Evolutionary conservation across 1,284 basidiomycete genomes (phyloP).

Genomic region (Papiliotrema laurentii): DNA sequence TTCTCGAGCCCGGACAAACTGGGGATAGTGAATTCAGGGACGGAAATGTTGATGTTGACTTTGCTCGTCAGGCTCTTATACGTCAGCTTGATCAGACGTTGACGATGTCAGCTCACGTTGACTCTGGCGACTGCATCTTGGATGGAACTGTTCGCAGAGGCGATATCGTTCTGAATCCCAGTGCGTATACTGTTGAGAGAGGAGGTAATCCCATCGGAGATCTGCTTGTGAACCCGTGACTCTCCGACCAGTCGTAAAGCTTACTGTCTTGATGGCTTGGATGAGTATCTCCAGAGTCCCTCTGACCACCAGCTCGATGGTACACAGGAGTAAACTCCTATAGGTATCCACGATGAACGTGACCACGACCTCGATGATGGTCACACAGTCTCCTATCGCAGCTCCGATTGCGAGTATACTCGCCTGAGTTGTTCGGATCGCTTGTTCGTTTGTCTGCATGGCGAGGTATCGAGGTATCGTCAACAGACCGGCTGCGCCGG

Average conservation of each 20-base stretch:
- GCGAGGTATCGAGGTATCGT: constrained; percentile 85
- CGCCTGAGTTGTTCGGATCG: constrained; percentile 69
- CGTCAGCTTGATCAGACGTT: background rate
- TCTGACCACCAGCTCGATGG: constrained; percentile 80
- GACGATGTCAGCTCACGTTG: constrained; percentile 51
- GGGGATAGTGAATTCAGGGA: constrained; percentile 68
- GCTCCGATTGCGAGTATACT: constrained; percentile 70
- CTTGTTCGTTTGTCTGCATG: constrained; percentile 71
- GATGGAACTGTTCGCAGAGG: constrained; percentile 64
- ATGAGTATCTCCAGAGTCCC: constrained; percentile 77
- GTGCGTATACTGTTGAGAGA: constrained; percentile 60
- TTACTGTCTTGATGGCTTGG: constrained; percentile 69
- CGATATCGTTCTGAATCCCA: constrained; percentile 67
- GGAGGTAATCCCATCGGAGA: constrained; percentile 63
- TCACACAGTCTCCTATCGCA: constrained; percentile 62
- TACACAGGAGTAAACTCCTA: constrained; percentile 84
- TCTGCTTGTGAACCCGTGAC: constrained; percentile 51
- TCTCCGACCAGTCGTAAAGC: constrained; percentile 24
- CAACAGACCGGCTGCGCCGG: constrained; percentile 72
- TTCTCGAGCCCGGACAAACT: constrained; percentile 68
- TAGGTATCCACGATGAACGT: constrained; percentile 90
- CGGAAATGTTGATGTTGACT: constrained; percentile 59
- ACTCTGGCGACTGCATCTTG: constrained; percentile 60
- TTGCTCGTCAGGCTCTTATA: constrained; percentile 56
- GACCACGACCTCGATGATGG: constrained; percentile 77